Percentiles rank a stretch among this genome's conserved stretches.
Evolutionary conservation across 192 early-diverging fungal genomes (phyloP).

Genomic region (Coemansia sp.): DNA sequence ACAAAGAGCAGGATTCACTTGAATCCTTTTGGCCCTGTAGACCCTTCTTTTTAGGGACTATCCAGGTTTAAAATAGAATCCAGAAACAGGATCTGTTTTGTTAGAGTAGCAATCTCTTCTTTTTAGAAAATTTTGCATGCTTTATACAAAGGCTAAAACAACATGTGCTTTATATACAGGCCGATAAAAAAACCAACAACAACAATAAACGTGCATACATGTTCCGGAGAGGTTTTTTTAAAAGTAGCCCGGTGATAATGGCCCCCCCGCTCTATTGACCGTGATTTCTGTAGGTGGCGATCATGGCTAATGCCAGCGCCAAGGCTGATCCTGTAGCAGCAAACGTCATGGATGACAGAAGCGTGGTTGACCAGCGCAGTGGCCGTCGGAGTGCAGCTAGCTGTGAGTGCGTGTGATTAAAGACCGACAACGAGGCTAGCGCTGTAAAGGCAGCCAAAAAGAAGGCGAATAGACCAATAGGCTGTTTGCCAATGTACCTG

Average conservation of each 20-base stretch:
- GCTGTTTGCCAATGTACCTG: not conserved
- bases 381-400: constrained; percentile 25
- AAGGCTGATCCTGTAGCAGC: constrained; percentile 13
- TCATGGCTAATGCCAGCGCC: not conserved
- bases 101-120: not conserved
- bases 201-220: not conserved
- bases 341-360: constrained; percentile 23
- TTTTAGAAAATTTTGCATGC: not conserved
- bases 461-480: constrained; percentile 18
- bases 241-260: not conserved
- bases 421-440: constrained; percentile 18
- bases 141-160: not conserved
- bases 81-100: not conserved
- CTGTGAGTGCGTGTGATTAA: constrained; percentile 35
- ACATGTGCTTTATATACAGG: not conserved
- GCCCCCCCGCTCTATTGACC: not conserved
- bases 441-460: constrained; percentile 20
- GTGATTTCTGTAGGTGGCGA: not conserved
- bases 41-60: not conserved
- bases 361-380: constrained; percentile 31
- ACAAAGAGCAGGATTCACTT: not conserved
- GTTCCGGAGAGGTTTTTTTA: not conserved
- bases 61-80: not conserved
- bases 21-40: not conserved
- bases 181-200: not conserved